Evolutionary conservation across 371 early-diverging fungal species (phyloP).

Genomic region (Blakeslea trispora): DNA sequence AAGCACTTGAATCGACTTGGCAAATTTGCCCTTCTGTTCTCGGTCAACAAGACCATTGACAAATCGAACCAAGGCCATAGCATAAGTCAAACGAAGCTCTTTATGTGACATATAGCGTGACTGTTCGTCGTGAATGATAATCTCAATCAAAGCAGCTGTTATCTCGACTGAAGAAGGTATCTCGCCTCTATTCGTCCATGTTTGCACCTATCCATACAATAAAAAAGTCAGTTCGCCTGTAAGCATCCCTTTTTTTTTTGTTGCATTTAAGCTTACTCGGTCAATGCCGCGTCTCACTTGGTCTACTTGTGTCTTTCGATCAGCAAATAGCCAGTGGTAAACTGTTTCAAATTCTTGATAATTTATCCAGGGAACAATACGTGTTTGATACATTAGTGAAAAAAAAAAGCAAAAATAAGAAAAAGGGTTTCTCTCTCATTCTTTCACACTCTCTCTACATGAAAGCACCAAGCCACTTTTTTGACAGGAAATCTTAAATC

Average conservation of each 20-base stretch:
- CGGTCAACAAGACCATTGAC: constrained; percentile 72
- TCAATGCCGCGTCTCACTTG: constrained; percentile 34
- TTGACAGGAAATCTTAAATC: neutral
- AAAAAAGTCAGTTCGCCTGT: neutral
- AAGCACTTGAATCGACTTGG: constrained; percentile 53
- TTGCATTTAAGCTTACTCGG: constrained; percentile 24
- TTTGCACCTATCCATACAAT: constrained; percentile 57
- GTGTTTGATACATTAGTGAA: constrained; percentile 26
- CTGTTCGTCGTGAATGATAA: constrained; percentile 50
- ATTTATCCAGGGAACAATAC: constrained; percentile 53
- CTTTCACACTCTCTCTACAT: too few relatives aligned
- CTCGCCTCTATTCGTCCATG: constrained; percentile 64
- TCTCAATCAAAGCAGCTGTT: constrained; percentile 59
- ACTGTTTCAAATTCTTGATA: constrained; percentile 50
- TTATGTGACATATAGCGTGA: constrained; percentile 43
- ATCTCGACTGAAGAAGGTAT: constrained; percentile 62
- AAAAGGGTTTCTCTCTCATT: too few relatives aligned
- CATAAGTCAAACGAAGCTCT: constrained; percentile 61
- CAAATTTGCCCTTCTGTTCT: constrained; percentile 53
- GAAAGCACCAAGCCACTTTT: constrained; percentile 3
- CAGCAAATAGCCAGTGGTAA: constrained; percentile 46
- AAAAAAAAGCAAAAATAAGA: neutral
- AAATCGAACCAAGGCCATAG: constrained; percentile 57
- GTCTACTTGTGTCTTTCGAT: constrained; percentile 26
- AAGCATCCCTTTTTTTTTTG: neutral